phyloP scores from a whole-genome alignment of 2,329 filamentous ascomycete species.

The Colletotrichum sp. region DNA sequence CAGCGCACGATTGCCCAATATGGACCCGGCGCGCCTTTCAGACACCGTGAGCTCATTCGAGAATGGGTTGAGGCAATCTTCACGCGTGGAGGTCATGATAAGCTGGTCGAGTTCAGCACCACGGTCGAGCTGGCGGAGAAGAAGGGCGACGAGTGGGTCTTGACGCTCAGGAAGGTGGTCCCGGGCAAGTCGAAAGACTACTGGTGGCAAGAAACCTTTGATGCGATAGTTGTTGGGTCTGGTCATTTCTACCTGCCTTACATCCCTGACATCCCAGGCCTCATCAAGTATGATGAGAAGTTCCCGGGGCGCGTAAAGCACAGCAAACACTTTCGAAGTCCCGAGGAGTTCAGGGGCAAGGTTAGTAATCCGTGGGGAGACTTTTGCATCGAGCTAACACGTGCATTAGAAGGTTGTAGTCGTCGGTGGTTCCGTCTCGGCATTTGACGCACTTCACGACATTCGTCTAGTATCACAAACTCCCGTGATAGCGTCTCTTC shows the following conservation, averaged over 20 bases:
- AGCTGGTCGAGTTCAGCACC: background rate
- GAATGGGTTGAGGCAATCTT: background rate
- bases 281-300: background rate
- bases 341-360: background rate
- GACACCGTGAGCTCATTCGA: background rate
- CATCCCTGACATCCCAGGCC: fast-evolving
- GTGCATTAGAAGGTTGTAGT: background rate
- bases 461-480: background rate
- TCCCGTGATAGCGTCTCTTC: background rate
- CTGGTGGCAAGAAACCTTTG: background rate
- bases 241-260: background rate
- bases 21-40: background rate
- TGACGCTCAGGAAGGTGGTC: background rate
- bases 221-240: background rate
- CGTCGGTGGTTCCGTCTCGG: background rate
- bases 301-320: background rate
- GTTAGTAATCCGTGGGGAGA: background rate
- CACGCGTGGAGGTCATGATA: background rate
- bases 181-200: background rate
- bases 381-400: background rate
- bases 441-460: background rate
- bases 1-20: background rate
- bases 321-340: background rate
- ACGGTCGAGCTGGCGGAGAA: background rate
- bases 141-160: background rate